Evolutionary conservation across 805 yeast species (phyloP).

Genomic region (Myxozyma monticola): DNA sequence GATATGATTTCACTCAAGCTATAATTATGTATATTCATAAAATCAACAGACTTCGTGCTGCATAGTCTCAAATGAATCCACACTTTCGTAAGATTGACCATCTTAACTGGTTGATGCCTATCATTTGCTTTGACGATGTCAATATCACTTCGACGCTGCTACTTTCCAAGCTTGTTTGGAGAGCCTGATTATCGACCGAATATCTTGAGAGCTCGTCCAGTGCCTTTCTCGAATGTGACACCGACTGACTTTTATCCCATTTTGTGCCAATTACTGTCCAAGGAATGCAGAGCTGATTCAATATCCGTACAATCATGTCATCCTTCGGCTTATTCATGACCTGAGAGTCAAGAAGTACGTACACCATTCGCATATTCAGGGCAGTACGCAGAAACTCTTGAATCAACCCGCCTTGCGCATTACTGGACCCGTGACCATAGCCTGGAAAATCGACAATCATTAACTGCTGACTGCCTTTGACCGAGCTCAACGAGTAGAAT

Average conservation of each 20-base stretch:
- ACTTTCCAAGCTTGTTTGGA: not conserved
- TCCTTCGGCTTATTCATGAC: conserved; percentile 5
- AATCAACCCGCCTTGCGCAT: conserved; percentile 68
- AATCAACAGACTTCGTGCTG: not conserved
- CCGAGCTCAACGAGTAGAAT: conserved; percentile 3
- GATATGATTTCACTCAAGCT: not conserved
- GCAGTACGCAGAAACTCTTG: conserved; percentile 56
- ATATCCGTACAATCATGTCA: conserved; percentile 4
- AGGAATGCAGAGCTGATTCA: conserved; percentile 2
- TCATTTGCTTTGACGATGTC: conserved; percentile 5
- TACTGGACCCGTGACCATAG: conserved; percentile 71
- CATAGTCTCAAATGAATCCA: not conserved
- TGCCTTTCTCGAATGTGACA: not conserved
- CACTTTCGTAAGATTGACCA: conserved; percentile 5
- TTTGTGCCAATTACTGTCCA: conserved; percentile 23
- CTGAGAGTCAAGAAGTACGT: conserved; percentile 11
- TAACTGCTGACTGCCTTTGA: conserved; percentile 58
- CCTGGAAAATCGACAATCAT: conserved; percentile 87
- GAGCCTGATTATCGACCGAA: not conserved
- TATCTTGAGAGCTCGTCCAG: not conserved
- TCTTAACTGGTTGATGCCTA: conserved; percentile 10
- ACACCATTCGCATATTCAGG: conserved; percentile 42
- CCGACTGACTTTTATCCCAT: conserved; percentile 6
- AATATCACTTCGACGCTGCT: conserved; percentile 1
- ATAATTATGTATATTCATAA: not conserved